Base-by-base conservation (phyloP, 106 monocot genomes). In the Dendrobium officinale region DNA sequence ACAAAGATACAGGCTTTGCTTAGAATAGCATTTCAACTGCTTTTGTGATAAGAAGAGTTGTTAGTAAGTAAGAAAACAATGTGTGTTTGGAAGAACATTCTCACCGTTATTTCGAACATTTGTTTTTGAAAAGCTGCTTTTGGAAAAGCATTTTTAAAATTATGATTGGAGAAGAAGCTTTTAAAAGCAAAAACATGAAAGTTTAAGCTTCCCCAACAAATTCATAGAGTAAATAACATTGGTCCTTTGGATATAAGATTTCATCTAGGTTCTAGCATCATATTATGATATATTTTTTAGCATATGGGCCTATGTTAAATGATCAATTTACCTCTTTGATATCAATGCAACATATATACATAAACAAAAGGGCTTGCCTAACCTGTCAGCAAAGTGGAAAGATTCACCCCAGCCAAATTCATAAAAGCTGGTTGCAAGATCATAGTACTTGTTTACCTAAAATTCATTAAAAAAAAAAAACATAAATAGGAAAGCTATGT, bases 331-430 rank as follows among this genome's bases (percentile, higher is more conserved):
- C 9, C 70, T 70, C 29, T 40, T 37, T 3, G 37, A 37, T 37
- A 3, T 37, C 37, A 37, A 37, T 37, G 37, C 37, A 37, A 37
- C 37, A 37, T 37, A 37, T 37, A 37, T 37, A 37, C 37, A 37
- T 37, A 37, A 37, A 37, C 37, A 37, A 49, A 82, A 42, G 33
- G 22, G 4, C 24, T 73, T 22, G 55, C 54, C 81, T 78, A 77
- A 86, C 92, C 92, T 92, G 78, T 81, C 86, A 29, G 89, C 92
- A 83, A 92, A 92, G 84, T 92, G 92, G 80, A 92, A 92, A 55
- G 92, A 92, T 59, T 89, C 92, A 82, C 92, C 92, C 92, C 92
- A 92, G 13, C 92, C 92, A 92, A 75, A 92, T 79, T 92, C 92
- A 81, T 92, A 92, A 80, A 92, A 92, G 84, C 92, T 89, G 22